phyloP scores from a whole-genome alignment of 441 rosid genomes.

The Adansonia rubrostipa region DNA sequence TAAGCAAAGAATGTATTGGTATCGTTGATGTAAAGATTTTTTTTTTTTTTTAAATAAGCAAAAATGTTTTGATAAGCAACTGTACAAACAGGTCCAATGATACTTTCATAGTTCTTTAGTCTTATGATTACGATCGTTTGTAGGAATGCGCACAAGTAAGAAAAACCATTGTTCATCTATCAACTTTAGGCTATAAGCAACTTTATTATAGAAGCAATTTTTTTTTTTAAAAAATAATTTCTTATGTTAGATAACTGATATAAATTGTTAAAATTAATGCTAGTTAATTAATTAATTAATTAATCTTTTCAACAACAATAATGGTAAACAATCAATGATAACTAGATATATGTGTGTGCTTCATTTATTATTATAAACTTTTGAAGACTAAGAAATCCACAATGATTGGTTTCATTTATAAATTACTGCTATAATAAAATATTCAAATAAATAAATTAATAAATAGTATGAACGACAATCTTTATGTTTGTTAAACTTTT shows the following conservation, averaged over 20 bases:
- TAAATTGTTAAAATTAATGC: neutral
- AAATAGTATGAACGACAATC: neutral
- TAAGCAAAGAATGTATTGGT: too few species aligned
- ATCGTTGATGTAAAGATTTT: neutral
- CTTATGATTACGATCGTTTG: too few species aligned
- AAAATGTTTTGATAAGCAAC: too few species aligned
- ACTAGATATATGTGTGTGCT: neutral
- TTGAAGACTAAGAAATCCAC: conserved; percentile 21
- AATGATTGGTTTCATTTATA: conserved; percentile 20
- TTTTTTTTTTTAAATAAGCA: too few species aligned
- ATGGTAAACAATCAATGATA: conserved; percentile 16
- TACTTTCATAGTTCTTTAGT: too few species aligned
- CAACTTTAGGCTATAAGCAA: neutral
- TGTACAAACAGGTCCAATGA: too few species aligned
- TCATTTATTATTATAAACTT: conserved; percentile 18
- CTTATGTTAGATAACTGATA: neutral
- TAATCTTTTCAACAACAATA: conserved; percentile 10
- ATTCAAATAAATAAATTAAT: neutral
- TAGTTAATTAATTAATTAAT: neutral
- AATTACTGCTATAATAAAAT: conserved; percentile 11
- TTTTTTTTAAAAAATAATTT: neutral
- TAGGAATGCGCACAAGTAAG: too few species aligned
- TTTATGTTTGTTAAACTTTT: conserved; percentile 9
- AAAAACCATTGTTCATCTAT: neutral
- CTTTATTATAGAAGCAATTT: neutral